Conservation (phyloP, 2,329 filamentous ascomycete species). For the Ambrosiella xylebori region DNA sequence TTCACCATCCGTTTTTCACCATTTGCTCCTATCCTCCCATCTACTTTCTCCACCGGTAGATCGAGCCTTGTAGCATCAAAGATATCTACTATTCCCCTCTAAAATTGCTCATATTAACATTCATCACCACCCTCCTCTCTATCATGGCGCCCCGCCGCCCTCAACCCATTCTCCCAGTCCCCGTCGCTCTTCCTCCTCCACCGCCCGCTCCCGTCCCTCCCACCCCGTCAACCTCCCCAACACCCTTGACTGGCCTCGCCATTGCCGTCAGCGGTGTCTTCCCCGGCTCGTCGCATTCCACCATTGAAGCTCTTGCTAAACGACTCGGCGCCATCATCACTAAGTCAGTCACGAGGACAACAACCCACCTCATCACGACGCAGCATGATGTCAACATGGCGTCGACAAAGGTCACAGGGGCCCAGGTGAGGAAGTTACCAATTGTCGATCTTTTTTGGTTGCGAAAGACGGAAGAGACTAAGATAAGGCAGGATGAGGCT, state of each 20-base stretch:
- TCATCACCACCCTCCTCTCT: neutral
- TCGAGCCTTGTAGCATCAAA: neutral
- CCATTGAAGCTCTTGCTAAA: slow-evolving; percentile 29
- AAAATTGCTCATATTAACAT: neutral
- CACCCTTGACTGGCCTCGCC: slow-evolving; percentile 17
- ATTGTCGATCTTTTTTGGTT: slow-evolving; percentile 47
- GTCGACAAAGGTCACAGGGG: slow-evolving; percentile 34
- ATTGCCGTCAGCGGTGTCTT: slow-evolving; percentile 47
- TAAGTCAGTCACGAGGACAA: slow-evolving; percentile 30
- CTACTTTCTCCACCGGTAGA: neutral
- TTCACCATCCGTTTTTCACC: no score
- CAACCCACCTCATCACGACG: slow-evolving; percentile 41
- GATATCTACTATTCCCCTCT: neutral
- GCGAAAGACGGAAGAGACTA: slow-evolving; percentile 16
- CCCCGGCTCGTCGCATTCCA: slow-evolving; percentile 31
- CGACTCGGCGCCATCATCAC: slow-evolving; percentile 32
- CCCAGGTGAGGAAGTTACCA: slow-evolving; percentile 28
- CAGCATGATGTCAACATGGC: slow-evolving; percentile 32
- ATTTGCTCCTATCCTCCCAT: no score
- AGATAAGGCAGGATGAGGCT: slow-evolving; percentile 4
- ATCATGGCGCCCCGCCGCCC: neutral
- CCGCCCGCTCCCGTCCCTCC: neutral
- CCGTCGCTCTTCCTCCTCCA: neutral
- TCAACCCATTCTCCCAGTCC: neutral
- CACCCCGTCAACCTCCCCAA: slow-evolving; percentile 19